phyloP scores from a whole-genome alignment of 148 eudicot genomes.

The Rhododendron henanense region DNA sequence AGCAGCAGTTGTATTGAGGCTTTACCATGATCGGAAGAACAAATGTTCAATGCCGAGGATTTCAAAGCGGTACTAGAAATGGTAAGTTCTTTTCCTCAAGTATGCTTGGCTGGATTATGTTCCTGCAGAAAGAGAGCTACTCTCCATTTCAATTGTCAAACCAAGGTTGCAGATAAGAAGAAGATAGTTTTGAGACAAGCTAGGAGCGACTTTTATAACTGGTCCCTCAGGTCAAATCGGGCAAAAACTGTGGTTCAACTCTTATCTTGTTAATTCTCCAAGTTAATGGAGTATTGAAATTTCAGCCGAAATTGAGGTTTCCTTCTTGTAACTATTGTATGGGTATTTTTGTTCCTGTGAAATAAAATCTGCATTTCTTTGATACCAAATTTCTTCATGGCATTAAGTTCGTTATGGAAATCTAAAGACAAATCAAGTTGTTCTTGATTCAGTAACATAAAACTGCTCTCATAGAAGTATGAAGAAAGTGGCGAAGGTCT shows the following conservation, averaged over 20 bases:
- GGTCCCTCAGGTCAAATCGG: not conserved
- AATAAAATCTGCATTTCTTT: not conserved
- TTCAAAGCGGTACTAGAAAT: constrained; percentile 71
- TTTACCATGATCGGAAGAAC: constrained; percentile 73
- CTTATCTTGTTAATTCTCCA: not conserved
- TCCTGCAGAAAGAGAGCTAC: not conserved
- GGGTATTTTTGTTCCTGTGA: not conserved
- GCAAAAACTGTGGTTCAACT: not conserved
- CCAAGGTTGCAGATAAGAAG: not conserved
- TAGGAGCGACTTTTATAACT: not conserved
- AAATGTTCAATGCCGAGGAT: constrained; percentile 83
- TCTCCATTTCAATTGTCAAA: not conserved
- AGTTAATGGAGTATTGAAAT: not conserved
- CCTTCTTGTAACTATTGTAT: not conserved
- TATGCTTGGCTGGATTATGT: not conserved
- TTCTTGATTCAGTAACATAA: not conserved
- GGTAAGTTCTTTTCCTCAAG: not conserved
- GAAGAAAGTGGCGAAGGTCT: not conserved
- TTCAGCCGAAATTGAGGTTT: not conserved
- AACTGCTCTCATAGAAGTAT: not conserved
- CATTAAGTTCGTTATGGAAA: not conserved
- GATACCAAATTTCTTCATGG: not conserved
- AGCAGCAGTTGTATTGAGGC: constrained; percentile 76
- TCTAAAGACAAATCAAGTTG: too few relatives aligned
- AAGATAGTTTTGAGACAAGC: not conserved